phyloP scores from a whole-genome alignment of 352 stramenopile species.

The Pythium insidiosum region DNA sequence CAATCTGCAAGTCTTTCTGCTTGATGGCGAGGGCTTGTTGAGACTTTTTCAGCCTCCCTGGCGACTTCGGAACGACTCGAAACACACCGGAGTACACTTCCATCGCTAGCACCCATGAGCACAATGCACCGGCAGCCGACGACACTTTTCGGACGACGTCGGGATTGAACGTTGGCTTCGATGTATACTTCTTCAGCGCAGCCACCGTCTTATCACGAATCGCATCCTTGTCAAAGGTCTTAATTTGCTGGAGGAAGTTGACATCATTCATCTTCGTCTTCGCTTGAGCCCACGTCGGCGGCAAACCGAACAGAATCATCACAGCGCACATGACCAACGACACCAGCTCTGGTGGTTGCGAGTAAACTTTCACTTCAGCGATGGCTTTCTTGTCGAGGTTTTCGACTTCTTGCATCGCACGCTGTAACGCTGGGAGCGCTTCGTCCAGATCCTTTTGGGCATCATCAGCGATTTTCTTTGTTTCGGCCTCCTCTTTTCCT shows the following conservation, averaged over 20 bases:
- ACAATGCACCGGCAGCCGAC: constrained; percentile 81
- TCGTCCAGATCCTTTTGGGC: constrained; percentile 93
- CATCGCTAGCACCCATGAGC: constrained; percentile 90
- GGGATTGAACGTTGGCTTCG: constrained; percentile 74
- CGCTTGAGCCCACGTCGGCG: constrained; percentile 88
- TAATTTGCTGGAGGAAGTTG: constrained; percentile 92
- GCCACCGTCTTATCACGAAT: constrained; percentile 90
- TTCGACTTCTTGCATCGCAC: constrained; percentile 91
- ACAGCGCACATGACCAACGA: constrained; percentile 93
- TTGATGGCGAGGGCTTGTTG: constrained; percentile 82
- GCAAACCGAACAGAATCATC: constrained; percentile 94
- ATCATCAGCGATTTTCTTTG: constrained; percentile 92
- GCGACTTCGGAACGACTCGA: constrained; percentile 86
- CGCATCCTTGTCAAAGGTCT: constrained; percentile 95
- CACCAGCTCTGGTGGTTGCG: constrained; percentile 87
- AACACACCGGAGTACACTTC: constrained; percentile 87
- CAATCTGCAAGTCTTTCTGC: constrained; percentile 81
- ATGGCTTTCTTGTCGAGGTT: constrained; percentile 94
- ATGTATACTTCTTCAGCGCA: constrained; percentile 93
- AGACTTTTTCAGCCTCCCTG: constrained; percentile 81
- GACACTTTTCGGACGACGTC: constrained; percentile 90
- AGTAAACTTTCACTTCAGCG: constrained; percentile 94
- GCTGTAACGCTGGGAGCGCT: constrained; percentile 89
- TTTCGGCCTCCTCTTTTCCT: constrained; percentile 86
- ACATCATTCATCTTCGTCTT: constrained; percentile 94